Conservation (phyloP, 1,284 basidiomycete species). For the Tylopilus sp. region DNA sequence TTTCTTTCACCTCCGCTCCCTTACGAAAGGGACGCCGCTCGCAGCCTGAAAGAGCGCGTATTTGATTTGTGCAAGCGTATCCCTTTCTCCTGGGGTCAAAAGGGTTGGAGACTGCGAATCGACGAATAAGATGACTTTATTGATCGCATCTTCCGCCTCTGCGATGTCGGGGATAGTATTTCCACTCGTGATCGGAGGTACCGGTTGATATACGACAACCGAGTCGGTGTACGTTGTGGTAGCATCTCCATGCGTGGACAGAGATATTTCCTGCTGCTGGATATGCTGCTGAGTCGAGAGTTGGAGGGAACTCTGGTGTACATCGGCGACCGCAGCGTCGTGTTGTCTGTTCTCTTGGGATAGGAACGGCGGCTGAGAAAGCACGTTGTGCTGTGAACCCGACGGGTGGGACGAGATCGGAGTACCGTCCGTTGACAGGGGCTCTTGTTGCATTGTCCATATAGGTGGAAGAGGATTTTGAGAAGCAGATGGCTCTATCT, state of each 20-base stretch:
- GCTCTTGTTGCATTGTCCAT: slow-evolving; percentile 33
- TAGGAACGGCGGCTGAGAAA: slow-evolving; percentile 28
- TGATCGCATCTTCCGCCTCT: slow-evolving; percentile 50
- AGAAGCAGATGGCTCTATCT: slow-evolving; percentile 20
- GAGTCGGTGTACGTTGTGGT: slow-evolving; percentile 25
- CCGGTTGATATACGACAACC: slow-evolving; percentile 32
- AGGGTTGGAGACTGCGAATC: slow-evolving; percentile 41
- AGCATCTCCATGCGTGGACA: slow-evolving; percentile 26
- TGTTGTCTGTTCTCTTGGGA: slow-evolving; percentile 27
- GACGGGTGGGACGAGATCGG: slow-evolving; percentile 34
- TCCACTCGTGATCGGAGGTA: slow-evolving; percentile 33
- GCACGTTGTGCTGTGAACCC: slow-evolving; percentile 28
- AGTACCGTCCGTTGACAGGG: slow-evolving; percentile 25
- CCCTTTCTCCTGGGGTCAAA: slow-evolving; percentile 41
- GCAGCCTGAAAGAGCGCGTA: slow-evolving; percentile 44
- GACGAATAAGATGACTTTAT: slow-evolving; percentile 47
- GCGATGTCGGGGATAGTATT: slow-evolving; percentile 31
- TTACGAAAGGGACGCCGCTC: slow-evolving; percentile 38
- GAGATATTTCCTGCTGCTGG: slow-evolving; percentile 30
- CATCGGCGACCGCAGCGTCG: slow-evolving; percentile 23
- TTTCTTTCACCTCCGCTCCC: slow-evolving; percentile 31
- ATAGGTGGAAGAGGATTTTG: slow-evolving; percentile 35
- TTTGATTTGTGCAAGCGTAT: slow-evolving; percentile 44
- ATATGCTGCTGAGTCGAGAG: slow-evolving; percentile 32
- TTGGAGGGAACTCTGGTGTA: slow-evolving; percentile 31